Evolutionary conservation across 192 early-diverging fungal genomes (phyloP).

Genomic region (Coemansia nantahalensis): DNA sequence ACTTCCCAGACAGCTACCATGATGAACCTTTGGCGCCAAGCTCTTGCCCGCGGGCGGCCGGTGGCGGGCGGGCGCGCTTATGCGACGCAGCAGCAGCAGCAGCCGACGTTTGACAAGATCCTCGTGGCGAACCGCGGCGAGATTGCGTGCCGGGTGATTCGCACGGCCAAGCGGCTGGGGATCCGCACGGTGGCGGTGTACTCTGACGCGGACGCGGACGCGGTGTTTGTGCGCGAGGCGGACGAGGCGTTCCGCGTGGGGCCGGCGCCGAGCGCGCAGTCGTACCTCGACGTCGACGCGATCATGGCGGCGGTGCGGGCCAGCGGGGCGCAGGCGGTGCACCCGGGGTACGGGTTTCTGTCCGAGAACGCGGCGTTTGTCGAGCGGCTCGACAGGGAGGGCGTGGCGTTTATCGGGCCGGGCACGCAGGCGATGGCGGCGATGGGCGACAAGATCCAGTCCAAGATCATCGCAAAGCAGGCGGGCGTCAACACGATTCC

Average conservation of each 20-base stretch:
- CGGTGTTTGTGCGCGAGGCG: slow-evolving; percentile 84
- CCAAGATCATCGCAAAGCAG: slow-evolving; percentile 88
- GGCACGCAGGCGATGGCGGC: slow-evolving; percentile 80
- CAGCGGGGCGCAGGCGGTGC: slow-evolving; percentile 86
- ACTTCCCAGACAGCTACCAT: too few species aligned
- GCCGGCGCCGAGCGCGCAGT: slow-evolving; percentile 72
- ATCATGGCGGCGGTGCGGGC: slow-evolving; percentile 76
- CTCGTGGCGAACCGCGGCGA: slow-evolving; percentile 94
- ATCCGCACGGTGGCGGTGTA: slow-evolving; percentile 95
- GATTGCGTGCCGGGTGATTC: slow-evolving; percentile 77
- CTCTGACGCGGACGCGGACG: slow-evolving; percentile 83
- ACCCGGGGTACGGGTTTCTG: slow-evolving; percentile 97
- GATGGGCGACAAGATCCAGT: slow-evolving; percentile 93
- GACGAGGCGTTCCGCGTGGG: slow-evolving; percentile 95
- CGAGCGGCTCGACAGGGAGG: slow-evolving; percentile 59
- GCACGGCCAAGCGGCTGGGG: slow-evolving; percentile 82
- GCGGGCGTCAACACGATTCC: slow-evolving; percentile 91
- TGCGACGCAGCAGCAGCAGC: background rate
- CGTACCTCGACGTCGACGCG: slow-evolving; percentile 76
- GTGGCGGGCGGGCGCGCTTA: background rate
- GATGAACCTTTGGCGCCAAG: too few species aligned
- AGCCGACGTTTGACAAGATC: slow-evolving; percentile 93
- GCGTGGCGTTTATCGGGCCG: slow-evolving; percentile 89
- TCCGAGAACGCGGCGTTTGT: slow-evolving; percentile 94
- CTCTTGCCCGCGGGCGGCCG: too few species aligned